Conservation (phyloP, 352 stramenopile genomes). For the Globisporangium cederbergense region DNA sequence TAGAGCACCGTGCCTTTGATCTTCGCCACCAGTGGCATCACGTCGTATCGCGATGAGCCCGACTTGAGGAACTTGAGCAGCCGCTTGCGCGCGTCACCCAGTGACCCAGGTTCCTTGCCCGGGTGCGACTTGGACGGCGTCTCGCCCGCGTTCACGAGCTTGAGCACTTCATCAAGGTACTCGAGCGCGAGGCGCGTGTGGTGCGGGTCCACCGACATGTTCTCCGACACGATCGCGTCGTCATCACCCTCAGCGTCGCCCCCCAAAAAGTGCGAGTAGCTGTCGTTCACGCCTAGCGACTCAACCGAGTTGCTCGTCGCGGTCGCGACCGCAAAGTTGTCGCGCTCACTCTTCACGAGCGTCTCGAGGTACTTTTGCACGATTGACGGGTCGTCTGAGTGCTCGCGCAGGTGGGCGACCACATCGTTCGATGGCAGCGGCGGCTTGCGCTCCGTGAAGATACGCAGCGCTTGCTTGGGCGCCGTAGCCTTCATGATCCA, state of each 20-base stretch:
- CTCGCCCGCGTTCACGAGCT: conserved; percentile 62
- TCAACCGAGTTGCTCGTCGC: conserved; percentile 14
- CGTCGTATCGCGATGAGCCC: conserved; percentile 74
- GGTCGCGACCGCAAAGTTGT: conserved; percentile 21
- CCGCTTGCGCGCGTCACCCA: conserved; percentile 75
- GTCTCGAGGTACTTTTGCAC: conserved; percentile 83
- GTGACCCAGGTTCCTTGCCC: conserved; percentile 63
- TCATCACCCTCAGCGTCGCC: conserved; percentile 55
- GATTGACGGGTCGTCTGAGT: conserved; percentile 69
- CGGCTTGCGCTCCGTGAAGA: conserved; percentile 77
- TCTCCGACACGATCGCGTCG: conserved; percentile 25
- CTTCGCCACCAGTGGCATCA: conserved; percentile 66
- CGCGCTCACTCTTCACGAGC: conserved; percentile 55
- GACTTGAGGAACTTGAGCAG: conserved; percentile 82
- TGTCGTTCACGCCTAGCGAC: conserved; percentile 63
- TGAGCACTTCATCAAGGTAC: conserved; percentile 83
- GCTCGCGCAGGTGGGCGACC: conserved; percentile 66
- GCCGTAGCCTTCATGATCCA: conserved; percentile 80
- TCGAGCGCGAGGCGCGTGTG: conserved; percentile 84
- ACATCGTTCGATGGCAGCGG: conserved; percentile 76
- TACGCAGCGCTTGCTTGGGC: conserved; percentile 73
- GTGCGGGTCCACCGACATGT: conserved; percentile 53
- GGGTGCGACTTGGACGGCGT: conserved; percentile 80
- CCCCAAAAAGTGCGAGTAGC: conserved; percentile 79
- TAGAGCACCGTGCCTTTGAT: conserved; percentile 70